Evolutionary conservation across 164 flowering plant genomes (phyloP), one percentile per base, ranked within the genome.

Genomic region (Chimonanthus salicifolius): DNA sequence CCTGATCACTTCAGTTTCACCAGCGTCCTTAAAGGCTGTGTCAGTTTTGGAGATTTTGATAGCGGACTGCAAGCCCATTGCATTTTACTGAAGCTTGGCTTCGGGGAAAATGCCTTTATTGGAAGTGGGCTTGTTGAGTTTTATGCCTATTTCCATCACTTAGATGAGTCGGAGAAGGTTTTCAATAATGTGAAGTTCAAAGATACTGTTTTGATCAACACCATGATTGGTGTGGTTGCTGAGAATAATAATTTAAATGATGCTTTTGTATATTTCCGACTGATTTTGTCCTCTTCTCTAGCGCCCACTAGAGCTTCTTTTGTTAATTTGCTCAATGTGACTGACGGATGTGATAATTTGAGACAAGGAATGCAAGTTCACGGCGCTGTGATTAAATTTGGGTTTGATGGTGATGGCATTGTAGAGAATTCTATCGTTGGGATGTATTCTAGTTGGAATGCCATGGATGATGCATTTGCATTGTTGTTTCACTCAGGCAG

Each of bases 341-440:
- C 72, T 47, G 63, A 67, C 21, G 62, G 67, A 15, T 54, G 9
- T 44, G 73, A 70, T 5, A 15, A n/a, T 3, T 44, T 50, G 68
- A 49, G n/a, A 49, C 64, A 33, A 16, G 72, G 73, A 33, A 7
- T 21, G 68, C 73, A 33, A 70, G 60, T 76, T 54, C 78, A 76
- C 71, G 69, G 71, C 47, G 21, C 58, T 8, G 20, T 71, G 4
- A 58, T 71, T 71, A 76, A 76, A 66, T 65, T 67, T 58, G 78
- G 78, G 48, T 58, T 76, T 45, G 74, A 72, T 18, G 47, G 10
- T 66, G 71, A 76, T 20, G 78, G 71, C 16, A 13, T 50, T 47
- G 50, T 76, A 47, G 72, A 76, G 71, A 76, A 76, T 62, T 71
- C 74, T 71, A 74, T 76, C 47, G 74, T 76, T n/a, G 49, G 71